Conservation (phyloP, 1,284 basidiomycete species). For the Cutaneotrichosporon sp. region DNA sequence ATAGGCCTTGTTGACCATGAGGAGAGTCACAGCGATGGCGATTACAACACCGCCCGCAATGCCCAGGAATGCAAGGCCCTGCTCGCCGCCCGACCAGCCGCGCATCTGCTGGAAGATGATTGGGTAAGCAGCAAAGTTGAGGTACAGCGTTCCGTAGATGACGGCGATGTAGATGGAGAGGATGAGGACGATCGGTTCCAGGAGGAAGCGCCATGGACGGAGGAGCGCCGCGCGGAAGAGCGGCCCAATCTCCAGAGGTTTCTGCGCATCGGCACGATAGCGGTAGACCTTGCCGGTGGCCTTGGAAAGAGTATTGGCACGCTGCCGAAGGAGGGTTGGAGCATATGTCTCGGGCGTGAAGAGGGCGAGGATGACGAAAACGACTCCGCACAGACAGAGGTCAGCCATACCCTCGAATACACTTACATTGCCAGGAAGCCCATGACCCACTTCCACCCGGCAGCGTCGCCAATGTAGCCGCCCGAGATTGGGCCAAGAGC, state of each 20-base stretch:
- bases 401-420: conserved; percentile 39
- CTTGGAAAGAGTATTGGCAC: conserved; percentile 48
- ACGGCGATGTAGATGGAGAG: conserved; percentile 59
- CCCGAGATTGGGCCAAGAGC: conserved; percentile 46
- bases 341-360: conserved; percentile 55
- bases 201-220: conserved; percentile 55
- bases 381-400: conserved; percentile 27
- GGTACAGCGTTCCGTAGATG: conserved; percentile 53
- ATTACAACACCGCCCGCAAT: conserved; percentile 62
- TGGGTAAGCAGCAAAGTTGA: conserved; percentile 53
- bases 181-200: conserved; percentile 65
- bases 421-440: conserved; percentile 60
- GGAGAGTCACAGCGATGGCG: conserved; percentile 60
- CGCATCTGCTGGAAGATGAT: conserved; percentile 66
- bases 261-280: conserved; percentile 54
- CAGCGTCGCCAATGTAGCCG: conserved; percentile 20
- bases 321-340: conserved; percentile 51
- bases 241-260: conserved; percentile 39
- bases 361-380: conserved; percentile 29
- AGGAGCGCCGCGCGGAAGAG: conserved; percentile 52
- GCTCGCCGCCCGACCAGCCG: conserved; percentile 62
- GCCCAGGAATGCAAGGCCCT: conserved; percentile 67
- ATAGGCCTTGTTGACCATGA: conserved; percentile 59
- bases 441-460: conserved; percentile 58
- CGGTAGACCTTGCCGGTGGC: conserved; percentile 53